Conservation (phyloP, 176 grass and related monocot species). For the Triticum turgidum region DNA sequence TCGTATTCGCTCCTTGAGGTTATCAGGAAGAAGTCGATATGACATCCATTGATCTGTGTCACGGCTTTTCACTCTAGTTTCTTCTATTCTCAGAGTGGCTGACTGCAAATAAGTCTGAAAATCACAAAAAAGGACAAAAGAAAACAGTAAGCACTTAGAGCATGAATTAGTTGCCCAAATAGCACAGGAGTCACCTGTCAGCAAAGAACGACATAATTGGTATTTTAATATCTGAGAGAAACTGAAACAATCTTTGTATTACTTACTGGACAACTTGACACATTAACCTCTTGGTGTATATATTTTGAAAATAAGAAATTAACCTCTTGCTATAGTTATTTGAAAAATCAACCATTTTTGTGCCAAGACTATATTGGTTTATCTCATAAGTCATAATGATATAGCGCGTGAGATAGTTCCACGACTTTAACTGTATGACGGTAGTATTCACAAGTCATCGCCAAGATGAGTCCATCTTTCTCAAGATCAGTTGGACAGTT, state of each 20-base stretch:
- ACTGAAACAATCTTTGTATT: conserved; percentile 1
- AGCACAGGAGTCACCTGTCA: background rate
- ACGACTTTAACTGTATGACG: background rate
- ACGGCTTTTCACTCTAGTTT: conserved; percentile 83
- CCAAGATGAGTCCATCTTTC: background rate
- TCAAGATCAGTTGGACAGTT: background rate
- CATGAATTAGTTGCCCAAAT: conserved; percentile 3
- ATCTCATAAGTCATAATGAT: background rate
- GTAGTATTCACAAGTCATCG: background rate
- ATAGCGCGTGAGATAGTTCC: background rate
- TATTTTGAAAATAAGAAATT: background rate
- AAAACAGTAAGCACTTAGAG: background rate
- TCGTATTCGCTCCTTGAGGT: conserved; percentile 74
- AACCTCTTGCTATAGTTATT: background rate
- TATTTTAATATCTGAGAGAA: background rate
- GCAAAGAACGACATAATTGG: background rate
- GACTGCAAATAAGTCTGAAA: conserved; percentile 84
- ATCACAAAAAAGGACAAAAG: background rate
- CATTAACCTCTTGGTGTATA: too few relatives aligned
- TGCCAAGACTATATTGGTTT: background rate
- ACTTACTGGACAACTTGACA: too few relatives aligned
- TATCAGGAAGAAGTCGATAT: conserved; percentile 78
- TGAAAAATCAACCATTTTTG: background rate
- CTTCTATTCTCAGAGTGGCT: conserved; percentile 63
- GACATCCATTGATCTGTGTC: conserved; percentile 90